Conservation (phyloP, 495 filamentous ascomycete genomes). For the Tuber aestivum region DNA sequence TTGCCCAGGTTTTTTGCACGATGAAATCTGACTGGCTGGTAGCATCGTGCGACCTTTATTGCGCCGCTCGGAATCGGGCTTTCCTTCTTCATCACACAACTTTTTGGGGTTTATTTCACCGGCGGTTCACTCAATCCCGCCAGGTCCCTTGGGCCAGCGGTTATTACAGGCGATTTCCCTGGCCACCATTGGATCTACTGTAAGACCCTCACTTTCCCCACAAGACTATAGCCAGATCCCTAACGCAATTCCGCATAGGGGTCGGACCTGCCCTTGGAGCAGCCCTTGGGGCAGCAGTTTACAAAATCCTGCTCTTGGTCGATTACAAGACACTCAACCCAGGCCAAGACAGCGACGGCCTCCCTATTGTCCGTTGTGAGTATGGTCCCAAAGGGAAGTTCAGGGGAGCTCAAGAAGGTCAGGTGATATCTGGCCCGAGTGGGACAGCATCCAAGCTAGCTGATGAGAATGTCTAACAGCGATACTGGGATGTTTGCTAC, state of each 20-base stretch:
- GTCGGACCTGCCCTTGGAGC: constrained; percentile 50
- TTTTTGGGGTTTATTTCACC: constrained; percentile 67
- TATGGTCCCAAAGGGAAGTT: background rate
- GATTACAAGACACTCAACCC: constrained; percentile 45
- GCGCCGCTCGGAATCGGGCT: constrained; percentile 74
- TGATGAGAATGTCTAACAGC: background rate
- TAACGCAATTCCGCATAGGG: constrained; percentile 38
- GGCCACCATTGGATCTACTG: constrained; percentile 67
- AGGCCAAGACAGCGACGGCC: constrained; percentile 41
- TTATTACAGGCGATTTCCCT: constrained; percentile 60
- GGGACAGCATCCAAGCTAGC: background rate
- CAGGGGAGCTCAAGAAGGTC: background rate
- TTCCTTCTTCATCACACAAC: constrained; percentile 62
- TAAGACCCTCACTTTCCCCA: background rate
- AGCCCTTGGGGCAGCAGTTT: constrained; percentile 37
- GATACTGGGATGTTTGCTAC: background rate
- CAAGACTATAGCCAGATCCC: background rate
- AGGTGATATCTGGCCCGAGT: background rate
- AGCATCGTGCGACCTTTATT: constrained; percentile 67
- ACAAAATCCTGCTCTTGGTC: constrained; percentile 40
- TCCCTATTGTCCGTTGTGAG: background rate
- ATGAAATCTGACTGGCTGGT: constrained; percentile 6
- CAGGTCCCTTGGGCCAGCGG: constrained; percentile 63
- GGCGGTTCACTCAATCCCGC: constrained; percentile 68
- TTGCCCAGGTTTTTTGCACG: background rate